Conservation (phyloP, 2,329 filamentous ascomycete genomes). For the Esteya vermicola region DNA sequence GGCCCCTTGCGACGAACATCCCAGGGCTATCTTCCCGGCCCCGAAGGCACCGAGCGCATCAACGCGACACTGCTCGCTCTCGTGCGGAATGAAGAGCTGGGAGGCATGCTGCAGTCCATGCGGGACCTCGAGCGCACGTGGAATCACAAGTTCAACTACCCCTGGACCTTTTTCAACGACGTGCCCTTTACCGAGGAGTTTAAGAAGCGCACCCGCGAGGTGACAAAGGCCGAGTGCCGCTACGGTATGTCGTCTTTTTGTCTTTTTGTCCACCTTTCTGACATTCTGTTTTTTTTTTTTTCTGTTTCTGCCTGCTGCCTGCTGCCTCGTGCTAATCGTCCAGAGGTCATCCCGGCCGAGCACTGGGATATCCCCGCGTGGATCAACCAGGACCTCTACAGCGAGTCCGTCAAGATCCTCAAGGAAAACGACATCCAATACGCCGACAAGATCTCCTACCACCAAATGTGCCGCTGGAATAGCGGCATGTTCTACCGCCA, state of each 20-base stretch:
- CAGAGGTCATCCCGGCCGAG: constrained; percentile 81
- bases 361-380: constrained; percentile 87
- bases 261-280: not conserved
- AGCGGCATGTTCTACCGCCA: constrained; percentile 97
- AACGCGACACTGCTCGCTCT: constrained; percentile 86
- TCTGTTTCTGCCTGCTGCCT: not conserved
- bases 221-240: constrained; percentile 74
- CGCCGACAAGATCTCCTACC: constrained; percentile 76
- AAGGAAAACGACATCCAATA: constrained; percentile 83
- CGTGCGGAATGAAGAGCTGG: constrained; percentile 81
- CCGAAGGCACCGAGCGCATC: constrained; percentile 65
- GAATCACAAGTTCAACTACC: constrained; percentile 99
- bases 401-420: constrained; percentile 71
- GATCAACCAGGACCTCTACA: constrained; percentile 80
- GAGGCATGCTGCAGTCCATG: constrained; percentile 79
- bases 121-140: constrained; percentile 82
- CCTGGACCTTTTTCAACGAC: constrained; percentile 99
- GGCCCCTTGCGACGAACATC: constrained; percentile 61
- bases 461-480: constrained; percentile 99
- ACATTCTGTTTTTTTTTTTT: not conserved
- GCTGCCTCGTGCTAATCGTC: not conserved
- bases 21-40: constrained; percentile 64
- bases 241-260: constrained; percentile 44
- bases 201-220: constrained; percentile 64
- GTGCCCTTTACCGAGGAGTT: constrained; percentile 88